Conservation (phyloP, 371 early-diverging fungal genomes). For the Mucor circinelloides region DNA sequence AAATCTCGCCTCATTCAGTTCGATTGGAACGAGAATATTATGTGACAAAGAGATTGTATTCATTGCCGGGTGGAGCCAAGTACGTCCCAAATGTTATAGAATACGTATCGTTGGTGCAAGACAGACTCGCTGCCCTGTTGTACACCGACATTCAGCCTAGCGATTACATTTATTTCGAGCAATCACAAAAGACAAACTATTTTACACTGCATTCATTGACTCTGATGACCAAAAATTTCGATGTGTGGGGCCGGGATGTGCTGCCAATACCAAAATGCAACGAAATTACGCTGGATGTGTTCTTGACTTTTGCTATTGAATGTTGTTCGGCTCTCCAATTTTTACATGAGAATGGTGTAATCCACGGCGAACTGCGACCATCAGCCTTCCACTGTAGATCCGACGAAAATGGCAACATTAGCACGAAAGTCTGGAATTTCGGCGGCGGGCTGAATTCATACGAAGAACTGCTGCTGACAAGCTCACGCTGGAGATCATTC, state of each 20-base stretch:
- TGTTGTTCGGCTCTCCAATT: slow-evolving; percentile 46
- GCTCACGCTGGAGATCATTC: slow-evolving; percentile 34
- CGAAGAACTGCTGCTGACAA: slow-evolving; percentile 43
- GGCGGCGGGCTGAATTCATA: slow-evolving; percentile 41
- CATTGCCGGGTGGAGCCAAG: slow-evolving; percentile 35
- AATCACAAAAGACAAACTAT: slow-evolving; percentile 2
- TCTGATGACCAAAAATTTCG: background rate
- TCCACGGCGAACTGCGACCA: slow-evolving; percentile 46
- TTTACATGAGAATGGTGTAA: slow-evolving; percentile 41
- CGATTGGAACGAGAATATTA: slow-evolving; percentile 48
- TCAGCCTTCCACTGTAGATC: slow-evolving; percentile 27
- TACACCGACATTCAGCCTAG: slow-evolving; percentile 30
- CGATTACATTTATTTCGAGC: slow-evolving; percentile 23
- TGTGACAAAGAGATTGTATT: slow-evolving; percentile 36
- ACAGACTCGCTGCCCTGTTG: slow-evolving; percentile 39
- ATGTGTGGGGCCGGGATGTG: background rate
- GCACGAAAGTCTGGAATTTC: slow-evolving; percentile 43
- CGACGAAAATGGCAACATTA: slow-evolving; percentile 10
- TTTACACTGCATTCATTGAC: slow-evolving; percentile 4
- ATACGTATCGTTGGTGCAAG: slow-evolving; percentile 37
- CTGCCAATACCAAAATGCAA: slow-evolving; percentile 5
- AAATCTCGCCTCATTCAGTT: slow-evolving; percentile 43
- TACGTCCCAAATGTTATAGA: slow-evolving; percentile 37
- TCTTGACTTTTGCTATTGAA: slow-evolving; percentile 39
- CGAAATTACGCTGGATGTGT: slow-evolving; percentile 20